These are phyloP conservation scores for Cladophialophora carrionii DNA, from an alignment of 2,329 filamentous ascomycete genomes.

Conservation along the genomic window DNA sequence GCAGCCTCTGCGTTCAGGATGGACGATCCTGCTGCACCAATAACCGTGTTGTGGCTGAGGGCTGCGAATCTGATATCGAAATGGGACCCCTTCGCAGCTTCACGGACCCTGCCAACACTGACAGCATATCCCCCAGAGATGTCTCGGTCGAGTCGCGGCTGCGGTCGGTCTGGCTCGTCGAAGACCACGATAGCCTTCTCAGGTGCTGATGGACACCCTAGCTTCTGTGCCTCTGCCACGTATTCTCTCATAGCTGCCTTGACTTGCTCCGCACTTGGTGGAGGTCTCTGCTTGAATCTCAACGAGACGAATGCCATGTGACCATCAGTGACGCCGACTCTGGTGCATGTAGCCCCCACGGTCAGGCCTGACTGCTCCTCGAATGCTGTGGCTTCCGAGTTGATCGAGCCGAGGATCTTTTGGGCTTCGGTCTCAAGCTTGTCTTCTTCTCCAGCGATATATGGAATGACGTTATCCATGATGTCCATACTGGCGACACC, in stretches of 20 bases:
- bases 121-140: constrained; percentile 85
- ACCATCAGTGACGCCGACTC: constrained; percentile 92
- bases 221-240: constrained; percentile 74
- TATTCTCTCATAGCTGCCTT: constrained; percentile 79
- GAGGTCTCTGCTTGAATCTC: constrained; percentile 73
- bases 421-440: constrained; percentile 93
- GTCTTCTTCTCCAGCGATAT: constrained; percentile 90
- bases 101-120: constrained; percentile 81
- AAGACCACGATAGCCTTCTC: constrained; percentile 80
- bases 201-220: constrained; percentile 88
- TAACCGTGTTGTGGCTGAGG: constrained; percentile 87
- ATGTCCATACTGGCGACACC: constrained; percentile 89
- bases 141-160: constrained; percentile 87
- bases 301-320: constrained; percentile 94
- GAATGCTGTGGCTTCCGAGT: constrained; percentile 72
- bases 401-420: constrained; percentile 85
- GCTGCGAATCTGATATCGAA: constrained; percentile 96
- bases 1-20: constrained; percentile 94
- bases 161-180: constrained; percentile 86
- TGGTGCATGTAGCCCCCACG: constrained; percentile 86
- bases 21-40: constrained; percentile 93
- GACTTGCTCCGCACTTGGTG: constrained; percentile 75
- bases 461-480: constrained; percentile 93
- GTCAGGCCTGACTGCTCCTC: constrained; percentile 72
- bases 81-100: constrained; percentile 77